Evolutionary conservation across 257 asterid genomes (phyloP).

Genomic region (Nicotiana knightiana): DNA sequence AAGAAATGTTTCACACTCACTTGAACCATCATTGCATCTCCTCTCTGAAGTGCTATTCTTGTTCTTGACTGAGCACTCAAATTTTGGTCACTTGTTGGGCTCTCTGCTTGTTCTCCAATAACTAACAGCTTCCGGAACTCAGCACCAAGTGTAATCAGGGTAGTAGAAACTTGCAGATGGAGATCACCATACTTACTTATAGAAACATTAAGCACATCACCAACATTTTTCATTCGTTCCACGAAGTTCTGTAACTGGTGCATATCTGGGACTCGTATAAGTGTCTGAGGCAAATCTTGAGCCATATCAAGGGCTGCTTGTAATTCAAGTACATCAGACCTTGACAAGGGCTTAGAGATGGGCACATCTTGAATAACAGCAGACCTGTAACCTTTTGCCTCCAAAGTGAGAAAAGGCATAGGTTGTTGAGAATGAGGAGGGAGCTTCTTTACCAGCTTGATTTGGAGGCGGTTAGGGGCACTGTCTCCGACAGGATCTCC

Average conservation of each 20-base stretch:
- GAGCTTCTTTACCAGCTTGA: slow-evolving; percentile 72
- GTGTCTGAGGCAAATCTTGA: slow-evolving; percentile 62
- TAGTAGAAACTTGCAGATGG: slow-evolving; percentile 69
- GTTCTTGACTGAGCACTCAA: slow-evolving; percentile 53
- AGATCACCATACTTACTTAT: slow-evolving; percentile 74
- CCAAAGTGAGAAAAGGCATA: slow-evolving; percentile 69
- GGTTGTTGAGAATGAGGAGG: slow-evolving; percentile 70
- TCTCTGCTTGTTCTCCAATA: slow-evolving; percentile 62
- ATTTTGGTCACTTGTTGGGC: slow-evolving; percentile 31
- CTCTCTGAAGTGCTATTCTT: slow-evolving; percentile 59
- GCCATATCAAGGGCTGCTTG: slow-evolving; percentile 58
- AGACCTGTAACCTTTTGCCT: slow-evolving; percentile 68
- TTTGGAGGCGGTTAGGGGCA: slow-evolving; percentile 40
- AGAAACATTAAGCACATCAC: slow-evolving; percentile 73
- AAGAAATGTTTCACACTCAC: slow-evolving; percentile 85
- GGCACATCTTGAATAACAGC: slow-evolving; percentile 97
- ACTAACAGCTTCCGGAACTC: slow-evolving; percentile 67
- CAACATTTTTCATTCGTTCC: slow-evolving; percentile 78
- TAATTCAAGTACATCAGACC: slow-evolving; percentile 64
- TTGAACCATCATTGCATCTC: slow-evolving; percentile 74
- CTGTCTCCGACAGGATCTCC: slow-evolving; percentile 9
- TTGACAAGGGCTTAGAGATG: slow-evolving; percentile 72
- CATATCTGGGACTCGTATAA: slow-evolving; percentile 64
- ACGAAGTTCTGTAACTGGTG: slow-evolving; percentile 52
- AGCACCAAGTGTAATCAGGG: slow-evolving; percentile 61